Evolutionary conservation across 805 yeast genomes (phyloP).

Genomic region (Cephaloascus albidus): DNA sequence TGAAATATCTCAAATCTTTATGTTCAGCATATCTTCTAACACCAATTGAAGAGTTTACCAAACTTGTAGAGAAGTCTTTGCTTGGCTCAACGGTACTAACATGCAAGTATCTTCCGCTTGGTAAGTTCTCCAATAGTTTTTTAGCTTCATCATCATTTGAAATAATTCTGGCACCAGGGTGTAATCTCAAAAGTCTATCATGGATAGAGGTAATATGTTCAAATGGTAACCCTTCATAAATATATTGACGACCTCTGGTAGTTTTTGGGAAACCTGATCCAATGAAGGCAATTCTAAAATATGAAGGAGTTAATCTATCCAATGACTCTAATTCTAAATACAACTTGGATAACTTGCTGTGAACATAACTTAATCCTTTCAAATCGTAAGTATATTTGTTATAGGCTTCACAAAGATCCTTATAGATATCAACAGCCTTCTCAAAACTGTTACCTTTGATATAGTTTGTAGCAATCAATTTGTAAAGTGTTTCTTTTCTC

Average conservation of each 20-base stretch:
- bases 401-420: slow-evolving; percentile 69
- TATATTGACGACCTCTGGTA: slow-evolving; percentile 65
- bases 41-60: slow-evolving; percentile 42
- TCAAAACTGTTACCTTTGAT: slow-evolving; percentile 66
- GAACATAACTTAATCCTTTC: slow-evolving; percentile 63
- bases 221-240: slow-evolving; percentile 80
- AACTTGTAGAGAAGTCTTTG: slow-evolving; percentile 37
- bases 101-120: slow-evolving; percentile 66
- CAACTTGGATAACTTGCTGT: slow-evolving; percentile 56
- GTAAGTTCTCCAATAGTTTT: slow-evolving; percentile 36
- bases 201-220: slow-evolving; percentile 82
- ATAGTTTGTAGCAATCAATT: slow-evolving; percentile 62
- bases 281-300: slow-evolving; percentile 68
- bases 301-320: slow-evolving; percentile 69
- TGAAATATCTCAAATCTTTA: slow-evolving; percentile 61
- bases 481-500: slow-evolving; percentile 65
- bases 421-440: slow-evolving; percentile 70
- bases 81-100: slow-evolving; percentile 68
- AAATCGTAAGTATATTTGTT: slow-evolving; percentile 67
- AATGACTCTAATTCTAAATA: slow-evolving; percentile 57
- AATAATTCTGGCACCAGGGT: slow-evolving; percentile 75
- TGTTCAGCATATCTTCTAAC: slow-evolving; percentile 69
- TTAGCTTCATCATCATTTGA: slow-evolving; percentile 50
- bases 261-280: slow-evolving; percentile 82
- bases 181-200: slow-evolving; percentile 60